These are phyloP conservation scores for Fraxinus albicans DNA, from an alignment of 305 asterid species.

Conservation along the genomic window DNA sequence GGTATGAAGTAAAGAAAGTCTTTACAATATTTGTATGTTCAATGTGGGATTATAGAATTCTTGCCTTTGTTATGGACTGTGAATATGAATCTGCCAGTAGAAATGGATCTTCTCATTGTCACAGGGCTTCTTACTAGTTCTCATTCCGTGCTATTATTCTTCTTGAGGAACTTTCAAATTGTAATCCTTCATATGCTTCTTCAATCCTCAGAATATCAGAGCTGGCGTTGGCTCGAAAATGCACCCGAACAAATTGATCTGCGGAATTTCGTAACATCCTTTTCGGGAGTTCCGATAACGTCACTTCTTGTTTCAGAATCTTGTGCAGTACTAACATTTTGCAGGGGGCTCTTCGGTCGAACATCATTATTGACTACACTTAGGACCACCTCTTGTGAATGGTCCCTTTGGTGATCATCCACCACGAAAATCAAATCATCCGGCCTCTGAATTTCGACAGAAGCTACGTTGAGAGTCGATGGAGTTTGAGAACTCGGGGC, in stretches of 20 bases:
- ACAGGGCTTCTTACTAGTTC: slow-evolving; percentile 29
- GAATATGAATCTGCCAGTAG: slow-evolving; percentile 35
- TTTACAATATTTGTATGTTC: slow-evolving; percentile 15
- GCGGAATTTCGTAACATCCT: slow-evolving; percentile 19
- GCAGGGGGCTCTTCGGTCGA: background rate
- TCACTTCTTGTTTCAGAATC: slow-evolving; percentile 1
- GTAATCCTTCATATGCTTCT: slow-evolving; percentile 20
- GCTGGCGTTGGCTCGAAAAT: slow-evolving; percentile 28
- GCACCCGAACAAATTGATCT: slow-evolving; percentile 40
- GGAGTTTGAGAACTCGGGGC: slow-evolving; percentile 17
- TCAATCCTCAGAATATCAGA: slow-evolving; percentile 22
- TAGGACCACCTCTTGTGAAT: slow-evolving; percentile 8
- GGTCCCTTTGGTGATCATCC: slow-evolving; percentile 27
- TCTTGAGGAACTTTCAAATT: slow-evolving; percentile 33
- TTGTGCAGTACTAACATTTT: background rate
- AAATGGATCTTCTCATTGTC: slow-evolving; percentile 43
- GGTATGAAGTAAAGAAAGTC: background rate
- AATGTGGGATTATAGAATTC: slow-evolving; percentile 31
- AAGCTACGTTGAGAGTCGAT: background rate
- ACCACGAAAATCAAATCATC: slow-evolving; percentile 40
- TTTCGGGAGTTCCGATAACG: slow-evolving; percentile 14
- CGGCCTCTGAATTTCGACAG: slow-evolving; percentile 25
- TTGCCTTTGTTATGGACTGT: slow-evolving; percentile 43
- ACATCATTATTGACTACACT: slow-evolving; percentile 1
- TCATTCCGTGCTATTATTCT: slow-evolving; percentile 13